Evolutionary conservation across 331 rosid species (phyloP).

Genomic region (Saraca asoca): DNA sequence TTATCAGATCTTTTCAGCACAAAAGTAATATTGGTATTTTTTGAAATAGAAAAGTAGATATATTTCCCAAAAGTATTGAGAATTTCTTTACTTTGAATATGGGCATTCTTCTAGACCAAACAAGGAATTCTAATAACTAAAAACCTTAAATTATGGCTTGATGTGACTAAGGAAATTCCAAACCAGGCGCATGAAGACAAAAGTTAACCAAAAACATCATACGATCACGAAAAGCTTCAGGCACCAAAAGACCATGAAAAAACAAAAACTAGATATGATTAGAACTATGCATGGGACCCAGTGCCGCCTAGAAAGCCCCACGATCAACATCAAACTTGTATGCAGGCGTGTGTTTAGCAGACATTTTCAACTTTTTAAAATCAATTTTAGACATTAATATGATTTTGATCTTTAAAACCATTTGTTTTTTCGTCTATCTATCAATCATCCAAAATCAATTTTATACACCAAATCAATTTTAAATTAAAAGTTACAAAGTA

Average conservation of each 20-base stretch:
- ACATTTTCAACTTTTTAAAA: no score
- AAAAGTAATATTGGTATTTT: not conserved
- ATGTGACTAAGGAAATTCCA: slow-evolving; percentile 29
- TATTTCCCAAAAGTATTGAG: slow-evolving; percentile 5
- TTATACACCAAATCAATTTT: no score
- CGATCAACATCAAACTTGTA: slow-evolving; percentile 33
- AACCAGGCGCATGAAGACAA: slow-evolving; percentile 26
- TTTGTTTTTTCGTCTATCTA: no score
- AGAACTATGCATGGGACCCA: slow-evolving; percentile 45
- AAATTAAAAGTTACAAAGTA: no score
- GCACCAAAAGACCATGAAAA: slow-evolving; percentile 27
- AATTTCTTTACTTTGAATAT: slow-evolving; percentile 27
- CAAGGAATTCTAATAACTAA: no score
- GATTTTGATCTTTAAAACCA: no score
- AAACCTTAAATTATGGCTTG: slow-evolving; percentile 7
- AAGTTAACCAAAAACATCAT: slow-evolving; percentile 24
- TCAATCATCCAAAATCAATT: no score
- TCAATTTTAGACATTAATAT: no score
- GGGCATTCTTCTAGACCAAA: not conserved
- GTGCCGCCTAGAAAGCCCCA: slow-evolving; percentile 33
- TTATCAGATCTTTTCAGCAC: slow-evolving; percentile 25
- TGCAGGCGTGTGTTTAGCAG: no score
- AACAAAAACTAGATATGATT: slow-evolving; percentile 30
- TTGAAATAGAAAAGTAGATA: not conserved
- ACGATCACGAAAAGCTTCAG: slow-evolving; percentile 6